phyloP scores from a whole-genome alignment of 768 basidiomycete species.

The Daedalea quercina region DNA sequence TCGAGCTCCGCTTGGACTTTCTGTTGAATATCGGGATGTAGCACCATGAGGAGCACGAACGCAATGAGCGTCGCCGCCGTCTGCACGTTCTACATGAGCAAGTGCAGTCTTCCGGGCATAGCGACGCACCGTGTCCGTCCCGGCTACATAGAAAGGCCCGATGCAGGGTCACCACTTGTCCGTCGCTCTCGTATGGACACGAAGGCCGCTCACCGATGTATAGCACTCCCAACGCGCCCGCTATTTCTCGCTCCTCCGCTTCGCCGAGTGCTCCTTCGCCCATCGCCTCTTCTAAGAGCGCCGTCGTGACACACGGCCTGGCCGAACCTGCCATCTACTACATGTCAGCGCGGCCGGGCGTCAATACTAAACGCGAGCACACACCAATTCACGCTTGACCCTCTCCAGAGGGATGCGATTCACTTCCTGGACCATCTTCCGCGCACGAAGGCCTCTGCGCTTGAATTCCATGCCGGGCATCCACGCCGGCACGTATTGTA shows the following conservation, averaged over 20 bases:
- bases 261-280: constrained; percentile 4
- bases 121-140: constrained; percentile 15
- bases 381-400: constrained; percentile 10
- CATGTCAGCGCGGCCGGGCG: neutral
- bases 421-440: constrained; percentile 10
- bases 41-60: constrained; percentile 34
- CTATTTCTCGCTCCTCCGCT: constrained; percentile 16
- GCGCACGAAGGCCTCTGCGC: constrained; percentile 4
- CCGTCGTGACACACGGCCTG: constrained; percentile 5
- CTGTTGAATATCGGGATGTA: constrained; percentile 31
- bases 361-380: neutral
- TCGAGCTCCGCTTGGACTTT: constrained; percentile 39
- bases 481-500: constrained; percentile 11
- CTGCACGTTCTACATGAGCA: constrained; percentile 16
- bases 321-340: constrained; percentile 4
- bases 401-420: neutral
- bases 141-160: constrained; percentile 7
- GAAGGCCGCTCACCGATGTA: constrained; percentile 15
- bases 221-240: constrained; percentile 14
- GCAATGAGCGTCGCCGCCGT: constrained; percentile 32
- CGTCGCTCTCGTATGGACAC: neutral
- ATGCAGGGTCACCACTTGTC: neutral
- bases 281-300: constrained; percentile 12
- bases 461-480: constrained; percentile 15
- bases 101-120: neutral